Evolutionary conservation across 805 yeast species (phyloP).

Genomic region (Teunomyces aglyptinius): DNA sequence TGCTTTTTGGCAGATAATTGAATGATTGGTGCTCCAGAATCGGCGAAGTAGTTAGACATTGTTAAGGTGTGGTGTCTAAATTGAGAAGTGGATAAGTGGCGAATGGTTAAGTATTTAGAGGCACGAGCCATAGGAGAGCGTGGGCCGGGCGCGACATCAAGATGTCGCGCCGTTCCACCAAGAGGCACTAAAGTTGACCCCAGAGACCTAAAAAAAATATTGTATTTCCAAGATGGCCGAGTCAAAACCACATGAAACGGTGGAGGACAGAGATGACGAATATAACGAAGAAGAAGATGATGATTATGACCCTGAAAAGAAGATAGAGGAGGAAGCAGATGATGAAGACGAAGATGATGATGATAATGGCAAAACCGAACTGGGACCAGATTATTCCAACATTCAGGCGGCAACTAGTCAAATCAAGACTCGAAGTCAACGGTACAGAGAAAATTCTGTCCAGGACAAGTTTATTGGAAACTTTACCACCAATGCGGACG

Average conservation of each 20-base stretch:
- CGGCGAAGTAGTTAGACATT: conserved; percentile 22
- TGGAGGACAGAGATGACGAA: conserved; percentile 11
- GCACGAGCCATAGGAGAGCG: neutral
- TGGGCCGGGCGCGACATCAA: conserved; percentile 1
- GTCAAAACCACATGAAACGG: neutral
- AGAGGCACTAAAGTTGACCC: conserved; percentile 1
- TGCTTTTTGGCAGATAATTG: conserved; percentile 61
- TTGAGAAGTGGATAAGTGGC: neutral
- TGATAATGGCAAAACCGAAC: conserved; percentile 29
- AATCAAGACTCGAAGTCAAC: conserved; percentile 67
- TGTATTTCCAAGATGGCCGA: neutral
- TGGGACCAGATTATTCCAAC: conserved; percentile 42
- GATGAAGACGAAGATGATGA: conserved; percentile 31
- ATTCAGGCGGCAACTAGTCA: conserved; percentile 57
- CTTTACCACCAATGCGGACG: conserved; percentile 17
- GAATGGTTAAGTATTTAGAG: neutral
- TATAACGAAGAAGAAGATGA: conserved; percentile 35
- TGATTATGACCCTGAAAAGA: conserved; percentile 29
- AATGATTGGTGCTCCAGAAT: conserved; percentile 43
- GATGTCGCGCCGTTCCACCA: conserved; percentile 2
- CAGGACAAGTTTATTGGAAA: conserved; percentile 10
- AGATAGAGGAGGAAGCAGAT: conserved; percentile 16
- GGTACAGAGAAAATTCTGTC: conserved; percentile 37
- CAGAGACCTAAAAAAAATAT: neutral
- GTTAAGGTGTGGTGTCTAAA: conserved; percentile 1